Evolutionary conservation across 805 yeast species (phyloP), one percentile per base, ranked within the genome.

Genomic region (Blastobotrys mokoenaii): DNA sequence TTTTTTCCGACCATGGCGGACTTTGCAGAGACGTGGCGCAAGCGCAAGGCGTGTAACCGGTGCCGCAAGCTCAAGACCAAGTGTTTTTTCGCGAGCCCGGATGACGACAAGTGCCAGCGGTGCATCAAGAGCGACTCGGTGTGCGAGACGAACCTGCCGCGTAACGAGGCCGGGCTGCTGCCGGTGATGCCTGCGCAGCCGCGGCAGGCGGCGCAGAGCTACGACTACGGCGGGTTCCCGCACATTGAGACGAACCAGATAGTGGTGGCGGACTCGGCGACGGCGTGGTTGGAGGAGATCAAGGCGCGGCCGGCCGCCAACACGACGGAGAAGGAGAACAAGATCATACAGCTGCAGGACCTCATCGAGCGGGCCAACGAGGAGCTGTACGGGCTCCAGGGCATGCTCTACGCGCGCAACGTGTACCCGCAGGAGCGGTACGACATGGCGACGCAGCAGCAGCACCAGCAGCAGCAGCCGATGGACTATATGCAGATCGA

Each of bases 51-150:
- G 10, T 53, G 57, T 35, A 42, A 42, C 15, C 40, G 56, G 14
- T 53, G 57, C 43, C 45, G 56, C n/a, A 22, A 45, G 16, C 40
- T 44, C 36, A 53, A 53, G 38, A 51, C 50, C 9, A 42, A 56
- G 17, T 53, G 57, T 25, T 48, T 51, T 32, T 52, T 51, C 32
- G 55, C 44, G n/a, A 39, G 41, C 14, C 47, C 47, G n/a, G 43
- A 39, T 4, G 44, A 38, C 18, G 12, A 27, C 3, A 15, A 33
- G 10, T 53, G 57, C 40, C 51, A 30, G 10, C 45, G 57, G 27
- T 53, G 57, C 39, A 12, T 45, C n/a, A 51, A 52, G 43, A 46
- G 51, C 4, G 46, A 44, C 18, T 15, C 46, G 1, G 45, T 36
- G 10, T 52, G 56, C 39, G 35, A 29, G 29, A 34, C 29, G 36